phyloP scores from a whole-genome alignment of 1,284 basidiomycete genomes.

The Anthracocystis walkeri region DNA sequence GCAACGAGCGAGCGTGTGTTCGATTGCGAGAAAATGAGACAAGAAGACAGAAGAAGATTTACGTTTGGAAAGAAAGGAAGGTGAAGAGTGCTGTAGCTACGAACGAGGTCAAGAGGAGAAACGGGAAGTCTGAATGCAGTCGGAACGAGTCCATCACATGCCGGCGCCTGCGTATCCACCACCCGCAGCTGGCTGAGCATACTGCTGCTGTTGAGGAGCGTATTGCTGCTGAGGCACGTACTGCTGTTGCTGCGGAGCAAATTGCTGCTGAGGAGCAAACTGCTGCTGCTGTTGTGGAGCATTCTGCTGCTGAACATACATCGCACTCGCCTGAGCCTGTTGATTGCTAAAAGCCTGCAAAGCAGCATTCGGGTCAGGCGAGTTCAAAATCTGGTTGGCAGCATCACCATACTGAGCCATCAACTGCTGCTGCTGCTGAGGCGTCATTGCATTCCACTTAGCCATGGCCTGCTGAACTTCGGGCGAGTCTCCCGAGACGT shows the following conservation, averaged over 20 bases:
- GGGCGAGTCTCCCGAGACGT: slow-evolving; percentile 20
- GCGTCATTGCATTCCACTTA: slow-evolving; percentile 34
- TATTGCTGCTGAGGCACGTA: slow-evolving; percentile 1
- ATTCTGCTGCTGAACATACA: slow-evolving; percentile 4
- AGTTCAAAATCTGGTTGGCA: slow-evolving; percentile 30
- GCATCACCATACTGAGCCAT: slow-evolving; percentile 22
- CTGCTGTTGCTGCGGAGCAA: neutral
- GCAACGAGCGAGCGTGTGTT: neutral
- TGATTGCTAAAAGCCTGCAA: slow-evolving; percentile 21
- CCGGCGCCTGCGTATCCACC: slow-evolving; percentile 1
- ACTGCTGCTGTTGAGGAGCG: neutral
- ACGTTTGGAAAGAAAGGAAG: neutral
- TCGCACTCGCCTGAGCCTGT: slow-evolving; percentile 4
- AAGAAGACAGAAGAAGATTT: neutral
- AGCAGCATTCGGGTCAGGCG: slow-evolving; percentile 34
- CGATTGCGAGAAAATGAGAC: neutral
- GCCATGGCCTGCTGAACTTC: slow-evolving; percentile 30
- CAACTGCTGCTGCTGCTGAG: slow-evolving; percentile 41
- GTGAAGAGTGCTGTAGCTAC: neutral
- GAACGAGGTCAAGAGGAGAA: neutral
- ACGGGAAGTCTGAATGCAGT: neutral
- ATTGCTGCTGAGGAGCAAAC: neutral
- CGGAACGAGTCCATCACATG: neutral
- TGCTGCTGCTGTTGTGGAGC: slow-evolving; percentile 6
- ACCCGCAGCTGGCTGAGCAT: neutral